Base-by-base conservation (phyloP, 345 rosid genomes). In the Citrus unshiu region DNA sequence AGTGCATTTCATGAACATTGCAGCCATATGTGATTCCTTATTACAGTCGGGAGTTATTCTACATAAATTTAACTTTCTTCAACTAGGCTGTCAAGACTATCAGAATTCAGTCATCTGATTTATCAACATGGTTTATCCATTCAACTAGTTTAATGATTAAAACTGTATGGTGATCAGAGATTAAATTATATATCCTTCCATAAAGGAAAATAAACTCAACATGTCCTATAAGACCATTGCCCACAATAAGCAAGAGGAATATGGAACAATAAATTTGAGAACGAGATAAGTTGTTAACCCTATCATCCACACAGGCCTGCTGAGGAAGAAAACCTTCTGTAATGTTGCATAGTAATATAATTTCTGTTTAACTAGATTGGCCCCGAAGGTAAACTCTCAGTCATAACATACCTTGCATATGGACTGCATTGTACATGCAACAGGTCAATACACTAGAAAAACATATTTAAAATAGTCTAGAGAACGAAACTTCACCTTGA, bases 401-500 rank as follows among this genome's bases (percentile, higher is more conserved):
- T 6, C 5, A 69, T 14, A 73, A 37, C n/a, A 37, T 35, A 21
- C 14, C 24, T 73, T 43, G 59, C 74, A 24, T 74, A 43, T 59
- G 30, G 9, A 29, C 29, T 21, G 51, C 22, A 54, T 19, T 19
- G 22, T 18, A 16, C 57, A 16, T 18, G 22, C 34, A 22, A 2
- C 30, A 24, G 14, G 21, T 16, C 57, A 24, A n/a, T 25, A 24
- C 13, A 63, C 43, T 35, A 21, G 2, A 14, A 37, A 57, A 71
- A 37, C 30, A 72, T 63, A 64, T 73, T 39, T 5, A 70, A 51
- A 68, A 76, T 57, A 75, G 2, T 25, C 9, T 22, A 43, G 18
- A 7, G 13, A 34, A 16, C 68, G 58, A 29, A 34, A 57, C 14
- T 70, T 68, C 68, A 95, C 99, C 89, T 88, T 93, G 87, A 93